phyloP scores from a whole-genome alignment of 225 moss, liverwort and hornwort genomes.

The Sphagnum contortum region DNA sequence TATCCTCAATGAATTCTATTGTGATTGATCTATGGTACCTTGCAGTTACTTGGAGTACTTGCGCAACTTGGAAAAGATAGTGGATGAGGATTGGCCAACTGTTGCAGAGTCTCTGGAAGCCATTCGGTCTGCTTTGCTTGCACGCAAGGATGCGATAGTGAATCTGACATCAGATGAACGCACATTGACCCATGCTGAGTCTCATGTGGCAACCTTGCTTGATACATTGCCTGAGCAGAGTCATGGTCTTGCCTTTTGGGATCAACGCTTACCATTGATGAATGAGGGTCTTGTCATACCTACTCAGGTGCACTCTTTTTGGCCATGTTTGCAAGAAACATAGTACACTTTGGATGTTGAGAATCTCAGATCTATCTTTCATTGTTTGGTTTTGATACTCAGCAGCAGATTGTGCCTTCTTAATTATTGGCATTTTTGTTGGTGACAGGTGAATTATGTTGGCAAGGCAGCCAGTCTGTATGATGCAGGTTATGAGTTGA shows the following conservation, averaged over 20 bases:
- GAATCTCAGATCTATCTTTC: too few species aligned
- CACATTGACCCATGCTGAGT: constrained; percentile 54
- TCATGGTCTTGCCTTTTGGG: constrained; percentile 44
- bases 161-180: constrained; percentile 89
- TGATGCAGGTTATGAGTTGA: constrained; percentile 72
- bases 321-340: too few species aligned
- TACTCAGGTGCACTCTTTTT: constrained; percentile 57
- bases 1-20: too few species aligned
- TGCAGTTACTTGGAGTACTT: constrained; percentile 90
- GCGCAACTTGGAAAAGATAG: constrained; percentile 81
- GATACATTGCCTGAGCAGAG: constrained; percentile 65
- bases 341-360: too few species aligned
- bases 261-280: constrained; percentile 37
- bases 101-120: constrained; percentile 74
- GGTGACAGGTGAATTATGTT: constrained; percentile 85
- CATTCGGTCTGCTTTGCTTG: constrained; percentile 68
- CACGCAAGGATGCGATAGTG: constrained; percentile 73
- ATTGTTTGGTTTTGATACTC: background rate
- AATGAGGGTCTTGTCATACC: constrained; percentile 94
- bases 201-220: constrained; percentile 55
- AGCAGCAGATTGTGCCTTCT: background rate
- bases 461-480: constrained; percentile 92
- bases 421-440: background rate
- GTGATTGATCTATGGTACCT: background rate
- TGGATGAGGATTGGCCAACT: constrained; percentile 88